These are phyloP conservation scores for Agarophyton chilense DNA, from an alignment of 23 red algal species.

Conservation along the genomic window DNA sequence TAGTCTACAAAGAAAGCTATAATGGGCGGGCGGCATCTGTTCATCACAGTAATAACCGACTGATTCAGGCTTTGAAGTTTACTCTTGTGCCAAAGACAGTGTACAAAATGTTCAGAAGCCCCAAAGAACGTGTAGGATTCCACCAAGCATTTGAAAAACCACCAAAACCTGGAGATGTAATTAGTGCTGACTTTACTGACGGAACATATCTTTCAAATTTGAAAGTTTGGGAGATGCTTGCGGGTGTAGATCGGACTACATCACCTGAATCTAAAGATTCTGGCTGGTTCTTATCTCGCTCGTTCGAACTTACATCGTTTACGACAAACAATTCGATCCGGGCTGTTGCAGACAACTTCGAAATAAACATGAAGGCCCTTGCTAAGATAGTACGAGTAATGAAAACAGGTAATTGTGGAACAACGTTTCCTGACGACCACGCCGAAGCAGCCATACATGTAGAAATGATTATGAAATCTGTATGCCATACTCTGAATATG, in stretches of 20 bases:
- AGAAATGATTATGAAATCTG: background rate
- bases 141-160: background rate
- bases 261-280: background rate
- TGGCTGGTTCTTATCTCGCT: background rate
- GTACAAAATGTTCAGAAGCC: background rate
- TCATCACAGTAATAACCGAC: background rate
- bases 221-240: background rate
- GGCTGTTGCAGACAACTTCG: background rate
- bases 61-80: background rate
- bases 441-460: background rate
- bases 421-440: background rate
- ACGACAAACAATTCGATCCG: background rate
- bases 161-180: background rate
- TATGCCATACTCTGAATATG: background rate
- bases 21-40: background rate
- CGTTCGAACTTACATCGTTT: background rate
- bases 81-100: background rate
- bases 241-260: background rate
- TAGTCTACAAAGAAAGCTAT: slow-evolving; percentile 12
- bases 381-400: background rate
- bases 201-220: background rate
- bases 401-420: background rate
- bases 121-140: background rate
- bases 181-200: background rate
- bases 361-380: background rate